Evolutionary conservation across 768 basidiomycete species (phyloP), one percentile per base, ranked within the genome.

Genomic region (Podaxis pistillaris): DNA sequence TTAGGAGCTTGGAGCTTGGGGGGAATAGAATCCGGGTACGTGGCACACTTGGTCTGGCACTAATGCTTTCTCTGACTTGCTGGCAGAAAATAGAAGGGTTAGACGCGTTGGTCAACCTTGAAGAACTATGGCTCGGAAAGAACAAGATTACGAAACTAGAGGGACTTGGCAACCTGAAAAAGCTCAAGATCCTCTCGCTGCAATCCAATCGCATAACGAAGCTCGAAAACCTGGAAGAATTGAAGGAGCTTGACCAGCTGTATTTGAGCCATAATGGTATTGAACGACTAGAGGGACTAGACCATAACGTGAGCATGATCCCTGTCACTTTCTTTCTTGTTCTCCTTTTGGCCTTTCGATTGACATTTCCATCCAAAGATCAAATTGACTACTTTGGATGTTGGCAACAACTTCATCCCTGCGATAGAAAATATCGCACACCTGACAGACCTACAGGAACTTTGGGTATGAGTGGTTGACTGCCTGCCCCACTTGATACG

Each of bases 61-160:
- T 52, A 44, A 7, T 17, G 61, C 52, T 17, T 4, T 28, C 51
- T 33, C 19, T 40, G 63, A 24, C 55, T 66, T 61, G 44, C 60
- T 49, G 33, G 9, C 64, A 97, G 95, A 85, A 81, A 78, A 96
- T 99, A 62, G 93, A 98, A 72, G 89, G 89, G 44, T 74, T 98
- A 3, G 92, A 93, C 11, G 79, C 84, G 1, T 77, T 97, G 41
- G 84, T 88, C 1, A 91, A 90, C 66, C 78, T 99, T 9, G 93
- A 95, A 67, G 95, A 98, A 68, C 79, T 99, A 2, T 98, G 96
- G 94, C 76, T 98, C 2, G 97, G 97, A 7, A 99, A 99, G 82
- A 99, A 99, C 73, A 99, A 98, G 78, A 93, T 99, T 62, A 72
- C 87, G 5, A 88, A 86, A 72, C 83, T 99, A 3, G 91, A 96